Evolutionary conservation across 345 rosid genomes (phyloP).

Genomic region (Rhizophora mangle): DNA sequence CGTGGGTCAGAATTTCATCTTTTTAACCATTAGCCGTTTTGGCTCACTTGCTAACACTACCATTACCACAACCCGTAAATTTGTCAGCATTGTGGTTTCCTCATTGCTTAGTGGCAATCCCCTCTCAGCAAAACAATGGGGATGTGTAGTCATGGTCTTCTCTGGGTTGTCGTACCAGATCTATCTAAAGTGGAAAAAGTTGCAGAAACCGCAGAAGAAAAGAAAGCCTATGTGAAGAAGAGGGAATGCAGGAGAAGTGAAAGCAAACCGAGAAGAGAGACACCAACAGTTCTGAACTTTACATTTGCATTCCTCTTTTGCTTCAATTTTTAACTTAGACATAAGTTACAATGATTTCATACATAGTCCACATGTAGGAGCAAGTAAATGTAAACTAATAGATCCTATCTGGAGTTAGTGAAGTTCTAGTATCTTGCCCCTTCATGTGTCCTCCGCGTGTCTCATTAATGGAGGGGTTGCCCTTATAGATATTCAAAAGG

Average conservation of each 20-base stretch:
- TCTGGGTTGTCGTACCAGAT: slow-evolving; percentile 91
- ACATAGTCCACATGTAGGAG: background rate
- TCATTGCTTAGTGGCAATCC: slow-evolving; percentile 89
- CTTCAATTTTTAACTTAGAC: background rate
- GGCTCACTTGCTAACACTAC: slow-evolving; percentile 94
- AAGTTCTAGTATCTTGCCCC: too few relatives aligned
- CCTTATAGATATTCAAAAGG: too few relatives aligned
- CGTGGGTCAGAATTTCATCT: slow-evolving; percentile 94
- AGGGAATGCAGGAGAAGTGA: background rate
- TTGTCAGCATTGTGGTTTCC: slow-evolving; percentile 86
- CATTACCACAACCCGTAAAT: slow-evolving; percentile 89
- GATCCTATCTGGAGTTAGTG: background rate
- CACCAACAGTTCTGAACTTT: slow-evolving; percentile 9
- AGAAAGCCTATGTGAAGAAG: slow-evolving; percentile 47
- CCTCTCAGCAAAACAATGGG: slow-evolving; percentile 84
- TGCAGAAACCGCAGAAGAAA: slow-evolving; percentile 73
- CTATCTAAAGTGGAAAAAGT: slow-evolving; percentile 80
- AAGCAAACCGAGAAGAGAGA: background rate
- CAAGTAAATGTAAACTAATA: background rate
- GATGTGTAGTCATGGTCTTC: slow-evolving; percentile 92
- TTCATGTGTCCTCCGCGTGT: too few relatives aligned
- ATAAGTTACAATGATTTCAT: background rate
- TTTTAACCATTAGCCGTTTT: slow-evolving; percentile 84
- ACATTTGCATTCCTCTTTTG: background rate
- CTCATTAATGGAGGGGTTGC: too few relatives aligned